Conservation (phyloP, 106 monocot species). For the Dioscorea alata region DNA sequence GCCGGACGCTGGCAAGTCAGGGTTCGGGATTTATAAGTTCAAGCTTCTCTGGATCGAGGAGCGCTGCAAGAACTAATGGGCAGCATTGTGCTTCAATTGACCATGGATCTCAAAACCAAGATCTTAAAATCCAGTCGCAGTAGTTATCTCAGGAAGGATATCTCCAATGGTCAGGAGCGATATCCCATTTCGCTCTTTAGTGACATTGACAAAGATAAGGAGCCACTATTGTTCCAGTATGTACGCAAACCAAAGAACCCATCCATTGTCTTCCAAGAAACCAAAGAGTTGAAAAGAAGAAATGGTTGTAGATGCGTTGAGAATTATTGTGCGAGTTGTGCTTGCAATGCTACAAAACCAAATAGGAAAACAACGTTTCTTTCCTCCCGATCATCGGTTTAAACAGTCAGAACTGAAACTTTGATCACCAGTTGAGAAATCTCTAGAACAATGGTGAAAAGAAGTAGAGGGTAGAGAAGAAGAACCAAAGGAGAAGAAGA, state of each 20-base stretch:
- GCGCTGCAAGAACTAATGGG: constrained; percentile 36
- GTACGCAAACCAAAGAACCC: not conserved
- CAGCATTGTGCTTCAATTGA: constrained; percentile 5
- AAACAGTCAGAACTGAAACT: too few species aligned
- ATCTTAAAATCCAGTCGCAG: not conserved
- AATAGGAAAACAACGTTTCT: too few species aligned
- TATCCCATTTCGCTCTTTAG: not conserved
- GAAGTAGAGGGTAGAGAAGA: too few species aligned
- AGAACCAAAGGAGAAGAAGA: too few species aligned
- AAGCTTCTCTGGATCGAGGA: constrained; percentile 19
- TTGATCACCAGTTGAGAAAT: too few species aligned
- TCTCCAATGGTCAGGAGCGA: not conserved
- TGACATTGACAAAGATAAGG: not conserved
- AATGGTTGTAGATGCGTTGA: constrained; percentile 36
- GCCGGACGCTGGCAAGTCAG: constrained; percentile 27
- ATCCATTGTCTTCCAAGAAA: not conserved
- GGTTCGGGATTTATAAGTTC: constrained; percentile 28
- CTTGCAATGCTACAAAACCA: too few species aligned
- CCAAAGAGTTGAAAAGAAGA: not conserved
- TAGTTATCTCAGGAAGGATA: not conserved
- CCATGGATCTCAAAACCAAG: not conserved
- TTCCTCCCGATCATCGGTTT: too few species aligned
- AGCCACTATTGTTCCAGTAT: not conserved
- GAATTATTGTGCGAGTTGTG: constrained; percentile 27
- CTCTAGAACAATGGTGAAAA: too few species aligned